Conservation (phyloP, 768 basidiomycete species). For the Suillus decipiens region DNA sequence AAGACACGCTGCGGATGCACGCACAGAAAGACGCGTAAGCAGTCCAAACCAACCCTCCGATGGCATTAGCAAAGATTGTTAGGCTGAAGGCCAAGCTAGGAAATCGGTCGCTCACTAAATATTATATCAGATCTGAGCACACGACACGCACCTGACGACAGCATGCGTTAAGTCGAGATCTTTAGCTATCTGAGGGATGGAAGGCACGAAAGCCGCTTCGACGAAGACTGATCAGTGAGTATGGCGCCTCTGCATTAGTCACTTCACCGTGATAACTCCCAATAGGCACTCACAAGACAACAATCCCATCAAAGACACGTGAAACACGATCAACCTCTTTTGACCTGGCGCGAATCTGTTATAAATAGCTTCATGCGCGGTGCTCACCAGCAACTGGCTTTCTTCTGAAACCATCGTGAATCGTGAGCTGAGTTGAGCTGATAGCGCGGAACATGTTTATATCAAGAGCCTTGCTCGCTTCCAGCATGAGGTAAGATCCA, state of each 20-base stretch:
- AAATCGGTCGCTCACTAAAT: not conserved
- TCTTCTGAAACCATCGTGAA: slow-evolving; percentile 29
- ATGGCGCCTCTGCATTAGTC: not conserved
- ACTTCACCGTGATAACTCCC: not conserved
- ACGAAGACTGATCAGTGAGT: slow-evolving; percentile 54
- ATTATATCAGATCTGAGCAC: too few species aligned
- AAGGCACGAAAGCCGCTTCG: slow-evolving; percentile 64
- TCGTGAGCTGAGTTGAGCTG: not conserved
- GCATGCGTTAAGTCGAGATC: slow-evolving; percentile 58
- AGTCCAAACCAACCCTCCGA: slow-evolving; percentile 53
- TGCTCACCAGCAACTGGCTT: slow-evolving; percentile 22
- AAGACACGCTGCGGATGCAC: slow-evolving; percentile 17
- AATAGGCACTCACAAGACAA: slow-evolving; percentile 52
- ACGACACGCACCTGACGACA: slow-evolving; percentile 47
- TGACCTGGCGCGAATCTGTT: slow-evolving; percentile 51
- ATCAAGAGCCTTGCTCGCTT: too few species aligned
- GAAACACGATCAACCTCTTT: slow-evolving; percentile 54
- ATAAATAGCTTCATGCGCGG: slow-evolving; percentile 44
- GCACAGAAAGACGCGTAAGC: slow-evolving; percentile 52
- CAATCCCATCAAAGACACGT: slow-evolving; percentile 63
- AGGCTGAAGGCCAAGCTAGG: slow-evolving; percentile 51
- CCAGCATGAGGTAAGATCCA: too few species aligned
- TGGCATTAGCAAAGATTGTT: slow-evolving; percentile 44
- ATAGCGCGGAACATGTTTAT: not conserved
- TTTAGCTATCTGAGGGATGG: slow-evolving; percentile 64